phyloP scores from a whole-genome alignment of 2,329 filamentous ascomycete genomes.

The Cryphonectria nitschkei region DNA sequence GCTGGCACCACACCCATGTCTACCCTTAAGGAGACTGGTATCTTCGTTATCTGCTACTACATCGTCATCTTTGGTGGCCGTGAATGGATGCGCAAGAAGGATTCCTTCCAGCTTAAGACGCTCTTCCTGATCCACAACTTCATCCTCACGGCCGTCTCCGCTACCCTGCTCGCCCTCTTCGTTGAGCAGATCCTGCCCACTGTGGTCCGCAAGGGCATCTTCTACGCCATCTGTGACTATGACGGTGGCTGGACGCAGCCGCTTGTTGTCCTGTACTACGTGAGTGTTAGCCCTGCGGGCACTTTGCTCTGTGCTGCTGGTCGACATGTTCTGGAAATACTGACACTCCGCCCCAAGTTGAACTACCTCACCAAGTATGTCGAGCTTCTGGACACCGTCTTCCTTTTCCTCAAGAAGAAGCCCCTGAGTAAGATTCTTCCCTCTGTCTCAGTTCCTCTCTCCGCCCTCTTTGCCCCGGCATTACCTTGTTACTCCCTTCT shows the following conservation, averaged over 20 bases:
- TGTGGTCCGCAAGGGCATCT: constrained; percentile 78
- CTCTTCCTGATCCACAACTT: constrained; percentile 98
- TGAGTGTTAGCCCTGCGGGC: constrained; percentile 52
- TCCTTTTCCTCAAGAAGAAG: constrained; percentile 99
- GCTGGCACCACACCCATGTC: constrained; percentile 86
- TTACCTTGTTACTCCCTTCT: too few relatives aligned
- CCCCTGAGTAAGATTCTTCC: constrained; percentile 69
- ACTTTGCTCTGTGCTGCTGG: background rate
- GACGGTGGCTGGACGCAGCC: constrained; percentile 92
- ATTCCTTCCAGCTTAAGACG: constrained; percentile 82
- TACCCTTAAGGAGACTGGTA: constrained; percentile 79
- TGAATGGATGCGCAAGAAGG: constrained; percentile 86
- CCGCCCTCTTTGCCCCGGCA: background rate
- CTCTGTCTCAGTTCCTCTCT: background rate
- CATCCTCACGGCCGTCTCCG: constrained; percentile 85
- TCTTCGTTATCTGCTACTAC: constrained; percentile 88
- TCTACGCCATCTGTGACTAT: constrained; percentile 82
- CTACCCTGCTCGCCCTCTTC: constrained; percentile 78
- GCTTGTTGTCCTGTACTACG: constrained; percentile 94
- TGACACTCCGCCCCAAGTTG: constrained; percentile 62
- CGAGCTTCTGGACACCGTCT: constrained; percentile 92
- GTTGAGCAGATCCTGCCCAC: constrained; percentile 89
- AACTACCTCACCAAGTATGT: constrained; percentile 99
- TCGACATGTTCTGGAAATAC: constrained; percentile 30
- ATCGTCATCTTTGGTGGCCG: constrained; percentile 89